phyloP scores from a whole-genome alignment of 306 rosid genomes.

The Malus sieversii region DNA sequence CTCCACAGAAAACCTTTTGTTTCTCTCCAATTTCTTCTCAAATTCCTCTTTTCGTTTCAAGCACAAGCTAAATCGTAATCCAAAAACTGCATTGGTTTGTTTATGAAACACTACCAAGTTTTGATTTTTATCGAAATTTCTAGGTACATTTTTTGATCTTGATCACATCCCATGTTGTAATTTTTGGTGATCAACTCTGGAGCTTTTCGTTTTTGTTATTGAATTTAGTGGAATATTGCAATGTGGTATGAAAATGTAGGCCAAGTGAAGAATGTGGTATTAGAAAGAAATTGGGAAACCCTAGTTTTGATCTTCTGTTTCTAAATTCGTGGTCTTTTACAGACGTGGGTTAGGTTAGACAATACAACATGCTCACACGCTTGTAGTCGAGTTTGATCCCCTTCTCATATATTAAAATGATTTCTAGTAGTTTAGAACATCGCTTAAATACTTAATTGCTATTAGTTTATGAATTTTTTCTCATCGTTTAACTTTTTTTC shows the following conservation, averaged over 20 bases:
- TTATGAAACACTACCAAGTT: neutral
- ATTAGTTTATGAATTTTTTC: neutral
- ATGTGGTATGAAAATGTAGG: neutral
- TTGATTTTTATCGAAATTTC: neutral
- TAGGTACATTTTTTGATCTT: neutral
- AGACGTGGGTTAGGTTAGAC: neutral
- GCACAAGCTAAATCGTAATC: constrained; percentile 7
- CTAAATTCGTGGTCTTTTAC: neutral
- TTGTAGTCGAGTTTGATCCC: neutral
- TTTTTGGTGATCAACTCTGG: neutral
- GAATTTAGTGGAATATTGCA: neutral
- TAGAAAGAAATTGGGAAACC: neutral
- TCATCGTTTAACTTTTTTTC: neutral
- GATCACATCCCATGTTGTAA: neutral
- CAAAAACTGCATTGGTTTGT: neutral
- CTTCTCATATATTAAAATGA: too few species aligned
- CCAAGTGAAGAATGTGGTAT: neutral
- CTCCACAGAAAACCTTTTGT: too few species aligned
- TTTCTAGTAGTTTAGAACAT: too few species aligned
- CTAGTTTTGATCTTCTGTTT: neutral
- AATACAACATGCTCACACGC: too few species aligned
- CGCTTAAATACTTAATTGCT: neutral
- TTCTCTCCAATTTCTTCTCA: neutral
- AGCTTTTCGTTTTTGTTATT: neutral
- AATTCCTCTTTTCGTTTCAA: constrained; percentile 1